Evolutionary conservation across 371 early-diverging fungal species (phyloP), one percentile per base, ranked within the genome.

Genomic region (Dichotomocladium elegans): DNA sequence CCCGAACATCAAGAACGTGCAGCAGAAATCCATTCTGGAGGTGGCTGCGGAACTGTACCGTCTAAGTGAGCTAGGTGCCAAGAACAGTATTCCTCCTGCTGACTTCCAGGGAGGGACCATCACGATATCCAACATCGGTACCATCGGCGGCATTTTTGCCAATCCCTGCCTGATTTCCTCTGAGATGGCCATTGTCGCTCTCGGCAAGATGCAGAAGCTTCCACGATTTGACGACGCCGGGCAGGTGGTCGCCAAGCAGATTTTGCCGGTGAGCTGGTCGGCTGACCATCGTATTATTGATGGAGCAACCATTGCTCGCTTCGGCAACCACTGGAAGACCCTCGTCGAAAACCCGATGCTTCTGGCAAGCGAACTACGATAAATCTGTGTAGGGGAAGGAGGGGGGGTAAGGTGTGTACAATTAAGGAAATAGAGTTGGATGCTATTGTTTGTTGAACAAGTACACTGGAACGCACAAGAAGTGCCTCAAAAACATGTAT

Each of bases 221-320:
- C 98, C 98, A 53, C 82, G 95, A 2, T 96, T 86, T 63, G 86
- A 85, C 61, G 68, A 72, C 33, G 53, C 52, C 2, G 77, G 75
- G 19, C 63, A 65, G 4, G 82, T 98, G 11, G 86, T 91, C 1
- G 78, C 88, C 3, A 85, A 85, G 57, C 67, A 84, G 56, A 71
- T 95, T 10, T 68, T 95, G 60, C 82, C 84, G 12, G 74, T 94
- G 24, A 93, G 92, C 76, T 96, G 92, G 89, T 86, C 90, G 3
- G 98, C 98, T 5, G 98, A 98, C 69, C 98, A 98, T 67, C 82
- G 98, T 22, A 88, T 98, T n/a, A 82, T 97, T 56, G 98, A 97
- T 68, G 99, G 99, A 17, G 99, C 96, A 4, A 96, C 98, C 0
- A 81, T 97, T 56, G 98, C 98, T 28, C 78, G 95, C 41, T 96